Evolutionary conservation across 78 protist species (phyloP).

Genomic region (Acrasis kona): DNA sequence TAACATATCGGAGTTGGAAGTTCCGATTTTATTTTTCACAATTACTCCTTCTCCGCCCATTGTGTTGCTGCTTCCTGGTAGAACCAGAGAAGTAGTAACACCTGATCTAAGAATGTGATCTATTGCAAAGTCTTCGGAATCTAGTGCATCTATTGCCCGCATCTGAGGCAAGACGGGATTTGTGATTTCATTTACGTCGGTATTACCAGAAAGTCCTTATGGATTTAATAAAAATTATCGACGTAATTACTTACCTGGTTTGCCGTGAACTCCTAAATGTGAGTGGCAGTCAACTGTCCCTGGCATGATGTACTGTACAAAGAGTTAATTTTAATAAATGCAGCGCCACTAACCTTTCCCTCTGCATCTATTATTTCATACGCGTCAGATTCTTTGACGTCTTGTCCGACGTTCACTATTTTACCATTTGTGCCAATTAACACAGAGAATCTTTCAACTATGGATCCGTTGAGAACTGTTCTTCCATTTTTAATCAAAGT

Average conservation of each 20-base stretch:
- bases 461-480: too few relatives aligned
- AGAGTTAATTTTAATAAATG: too few relatives aligned
- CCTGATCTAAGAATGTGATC: background rate
- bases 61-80: background rate
- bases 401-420: too few relatives aligned
- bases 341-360: too few relatives aligned
- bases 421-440: too few relatives aligned
- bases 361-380: too few relatives aligned
- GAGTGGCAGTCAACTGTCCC: conserved; percentile 4
- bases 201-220: background rate
- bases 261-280: background rate
- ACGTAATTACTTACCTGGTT: too few relatives aligned
- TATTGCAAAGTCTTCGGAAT: background rate
- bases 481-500: too few relatives aligned
- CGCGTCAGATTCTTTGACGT: too few relatives aligned
- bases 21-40: background rate
- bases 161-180: background rate
- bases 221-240: too few relatives aligned
- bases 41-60: conserved; percentile 12
- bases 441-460: too few relatives aligned
- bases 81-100: conserved; percentile 8
- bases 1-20: background rate
- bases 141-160: conserved; percentile 6
- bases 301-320: too few relatives aligned
- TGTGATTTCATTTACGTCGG: background rate